phyloP scores from a whole-genome alignment of 768 basidiomycete species.

The Hypholoma fasciculare region DNA sequence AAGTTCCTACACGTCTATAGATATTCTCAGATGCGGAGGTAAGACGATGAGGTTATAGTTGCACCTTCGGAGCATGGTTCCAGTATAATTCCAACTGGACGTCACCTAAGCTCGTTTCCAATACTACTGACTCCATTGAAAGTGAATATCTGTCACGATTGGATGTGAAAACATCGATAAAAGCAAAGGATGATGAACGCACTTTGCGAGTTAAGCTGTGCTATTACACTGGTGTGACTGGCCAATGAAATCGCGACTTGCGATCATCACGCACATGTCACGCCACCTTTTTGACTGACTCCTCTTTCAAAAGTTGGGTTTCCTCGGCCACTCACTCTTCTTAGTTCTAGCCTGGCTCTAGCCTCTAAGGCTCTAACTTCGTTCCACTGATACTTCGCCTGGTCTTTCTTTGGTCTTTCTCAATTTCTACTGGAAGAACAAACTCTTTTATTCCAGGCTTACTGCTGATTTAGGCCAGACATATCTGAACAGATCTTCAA shows the following conservation, averaged over 20 bases:
- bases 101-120: constrained; percentile 86
- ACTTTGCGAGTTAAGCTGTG: background rate
- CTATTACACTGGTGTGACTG: background rate
- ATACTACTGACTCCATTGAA: constrained; percentile 57
- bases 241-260: constrained; percentile 3
- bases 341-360: no score
- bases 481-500: no score
- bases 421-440: no score
- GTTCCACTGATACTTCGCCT: no score
- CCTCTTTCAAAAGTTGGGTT: no score
- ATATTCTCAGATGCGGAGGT: constrained; percentile 15
- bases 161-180: constrained; percentile 1
- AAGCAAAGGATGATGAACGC: constrained; percentile 3
- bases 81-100: constrained; percentile 91
- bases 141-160: background rate
- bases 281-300: background rate
- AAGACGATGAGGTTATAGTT: constrained; percentile 3
- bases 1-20: constrained; percentile 93
- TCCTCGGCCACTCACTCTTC: no score
- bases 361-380: no score
- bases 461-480: no score
- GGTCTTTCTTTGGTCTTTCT: no score
- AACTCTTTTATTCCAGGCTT: no score
- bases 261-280: constrained; percentile 2
- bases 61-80: constrained; percentile 77